phyloP scores from a whole-genome alignment of 2,329 filamentous ascomycete genomes.

The Massarina eburnea region DNA sequence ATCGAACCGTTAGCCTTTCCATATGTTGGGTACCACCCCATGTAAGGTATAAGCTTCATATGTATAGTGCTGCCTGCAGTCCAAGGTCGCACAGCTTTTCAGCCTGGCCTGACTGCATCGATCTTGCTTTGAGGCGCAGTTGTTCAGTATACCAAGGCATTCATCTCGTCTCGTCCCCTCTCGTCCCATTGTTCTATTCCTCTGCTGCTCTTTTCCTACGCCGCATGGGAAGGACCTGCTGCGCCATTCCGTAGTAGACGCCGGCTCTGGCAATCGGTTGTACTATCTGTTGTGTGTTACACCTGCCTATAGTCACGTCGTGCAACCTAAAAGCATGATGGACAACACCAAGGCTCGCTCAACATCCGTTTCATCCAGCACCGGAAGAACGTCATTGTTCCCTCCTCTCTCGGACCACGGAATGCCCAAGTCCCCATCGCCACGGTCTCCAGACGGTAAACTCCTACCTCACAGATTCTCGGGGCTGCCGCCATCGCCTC shows the following conservation, averaged over 20 bases:
- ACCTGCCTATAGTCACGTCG: slow-evolving; percentile 3
- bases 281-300: slow-evolving; percentile 6
- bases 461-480: slow-evolving; percentile 33
- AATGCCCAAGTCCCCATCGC: slow-evolving; percentile 34
- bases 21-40: slow-evolving; percentile 4
- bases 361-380: slow-evolving; percentile 21
- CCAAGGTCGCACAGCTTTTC: slow-evolving; percentile 30
- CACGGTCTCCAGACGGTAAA: slow-evolving; percentile 25
- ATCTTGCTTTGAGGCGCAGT: slow-evolving; percentile 1
- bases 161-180: slow-evolving; percentile 7
- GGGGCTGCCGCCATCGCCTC: slow-evolving; percentile 16
- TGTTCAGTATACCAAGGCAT: slow-evolving; percentile 9
- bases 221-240: slow-evolving; percentile 5
- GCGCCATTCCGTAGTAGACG: slow-evolving; percentile 3
- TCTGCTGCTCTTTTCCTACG: slow-evolving; percentile 1
- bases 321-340: neutral
- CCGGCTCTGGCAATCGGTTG: slow-evolving; percentile 1
- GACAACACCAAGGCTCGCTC: slow-evolving; percentile 21
- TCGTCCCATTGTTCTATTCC: neutral
- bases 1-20: slow-evolving; percentile 10
- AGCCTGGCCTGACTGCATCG: slow-evolving; percentile 15
- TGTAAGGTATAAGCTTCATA: slow-evolving; percentile 27
- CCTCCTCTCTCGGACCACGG: slow-evolving; percentile 36
- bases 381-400: slow-evolving; percentile 19
- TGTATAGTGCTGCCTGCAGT: slow-evolving; percentile 33